Evolutionary conservation across 768 basidiomycete genomes (phyloP).

Genomic region (Glaciozyma martinii): DNA sequence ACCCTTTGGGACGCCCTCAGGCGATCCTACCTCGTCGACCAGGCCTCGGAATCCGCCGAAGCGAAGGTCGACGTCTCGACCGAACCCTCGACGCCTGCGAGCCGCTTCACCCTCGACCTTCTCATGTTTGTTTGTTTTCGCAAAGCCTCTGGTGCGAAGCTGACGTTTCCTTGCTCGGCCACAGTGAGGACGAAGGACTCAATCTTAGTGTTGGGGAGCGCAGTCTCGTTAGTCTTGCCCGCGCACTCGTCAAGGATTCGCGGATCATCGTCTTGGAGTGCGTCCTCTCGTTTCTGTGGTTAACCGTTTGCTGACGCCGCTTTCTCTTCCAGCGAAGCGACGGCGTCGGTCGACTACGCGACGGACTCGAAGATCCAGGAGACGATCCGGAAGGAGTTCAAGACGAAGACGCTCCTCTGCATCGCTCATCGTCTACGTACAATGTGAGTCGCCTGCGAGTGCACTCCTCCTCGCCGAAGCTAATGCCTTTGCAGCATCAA

Average conservation of each 20-base stretch:
- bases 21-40: constrained; percentile 2
- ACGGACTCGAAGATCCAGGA: constrained; percentile 86
- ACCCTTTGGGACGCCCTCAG: constrained; percentile 7
- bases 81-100: not conserved
- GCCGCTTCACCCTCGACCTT: constrained; percentile 71
- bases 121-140: constrained; percentile 41
- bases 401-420: constrained; percentile 53
- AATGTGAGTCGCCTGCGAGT: not conserved
- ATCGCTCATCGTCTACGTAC: constrained; percentile 67
- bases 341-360: constrained; percentile 46
- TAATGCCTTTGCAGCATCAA: constrained; percentile 50
- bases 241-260: constrained; percentile 77
- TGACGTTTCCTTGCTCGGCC: too few species aligned
- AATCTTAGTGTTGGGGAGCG: constrained; percentile 46
- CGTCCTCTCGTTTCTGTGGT: constrained; percentile 46
- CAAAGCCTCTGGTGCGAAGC: too few species aligned
- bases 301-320: constrained; percentile 27
- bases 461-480: not conserved
- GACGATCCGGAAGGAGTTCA: constrained; percentile 71
- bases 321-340: constrained; percentile 16
- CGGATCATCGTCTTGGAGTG: constrained; percentile 82
- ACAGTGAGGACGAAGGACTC: constrained; percentile 61
- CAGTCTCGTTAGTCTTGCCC: constrained; percentile 73
- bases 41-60: constrained; percentile 61
- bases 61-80: constrained; percentile 38